Evolutionary conservation across 2,329 filamentous ascomycete species (phyloP), one percentile per base, ranked within the genome.

Genomic region (Zasmidium angulare): DNA sequence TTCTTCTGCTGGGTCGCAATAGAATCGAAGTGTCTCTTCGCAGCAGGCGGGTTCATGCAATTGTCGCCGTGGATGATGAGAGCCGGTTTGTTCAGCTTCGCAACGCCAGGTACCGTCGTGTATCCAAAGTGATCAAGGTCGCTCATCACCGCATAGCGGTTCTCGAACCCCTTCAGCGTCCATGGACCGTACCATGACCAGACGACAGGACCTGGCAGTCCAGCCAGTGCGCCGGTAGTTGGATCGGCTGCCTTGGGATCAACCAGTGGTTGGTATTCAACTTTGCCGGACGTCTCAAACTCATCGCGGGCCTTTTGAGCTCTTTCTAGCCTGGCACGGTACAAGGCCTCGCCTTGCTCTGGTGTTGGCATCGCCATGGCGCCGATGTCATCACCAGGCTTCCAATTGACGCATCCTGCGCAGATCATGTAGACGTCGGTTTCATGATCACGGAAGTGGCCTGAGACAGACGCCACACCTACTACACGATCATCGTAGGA

Each of bases 381-480:
- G 23, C 24, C 53, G 21, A 55, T 55, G 22, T 55, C 53, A 17
- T 47, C 40, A 19, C 53, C 53, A 11, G 53, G 53, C 43, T 23
- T 24, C 53, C 53, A 55, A 21, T 36, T 24, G 24, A 55, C 53
- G 53, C 53, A 55, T 22, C 53, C 53, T 6, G 53, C 53, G 46
- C 53, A 55, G 53, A 55, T 55, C 53, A 55, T 55, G 26, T 55
- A 55, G 46, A 55, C 46, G 19, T 55, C 53, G 4, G 53, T 55
- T 31, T 55, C 53, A 31, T 55, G 53, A 49, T 55, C 53, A 22
- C 53, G 53, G 46, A 48, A 55, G 20, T 55, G 49, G 3, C 53
- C 53, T 19, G 53, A 55, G 4, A 55, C 53, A 10, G 53, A 55
- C n/a, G 53, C 53, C n/a, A 49, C 53, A 6, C 21, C 53, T 20